phyloP scores from a whole-genome alignment of 768 basidiomycete species.

The Goffeauzyma gilvescens region DNA sequence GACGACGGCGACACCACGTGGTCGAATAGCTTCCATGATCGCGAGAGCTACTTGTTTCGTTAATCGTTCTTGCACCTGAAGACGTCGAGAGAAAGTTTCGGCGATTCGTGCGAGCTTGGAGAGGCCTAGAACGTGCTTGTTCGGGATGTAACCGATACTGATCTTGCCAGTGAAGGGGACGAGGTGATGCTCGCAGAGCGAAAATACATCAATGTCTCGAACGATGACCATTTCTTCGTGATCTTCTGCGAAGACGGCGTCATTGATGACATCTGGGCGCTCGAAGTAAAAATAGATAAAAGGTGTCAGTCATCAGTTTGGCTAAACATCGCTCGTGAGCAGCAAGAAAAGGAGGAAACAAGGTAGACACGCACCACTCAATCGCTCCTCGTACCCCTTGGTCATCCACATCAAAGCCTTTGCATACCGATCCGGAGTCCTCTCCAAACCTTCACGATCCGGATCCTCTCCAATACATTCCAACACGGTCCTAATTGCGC shows the following conservation, averaged over 20 bases:
- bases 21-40: slow-evolving; percentile 95
- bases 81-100: slow-evolving; percentile 82
- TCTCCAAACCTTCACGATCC: slow-evolving; percentile 71
- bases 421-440: slow-evolving; percentile 87
- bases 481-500: slow-evolving; percentile 73
- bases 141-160: slow-evolving; percentile 94
- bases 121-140: slow-evolving; percentile 76
- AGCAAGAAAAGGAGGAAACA: too few relatives aligned
- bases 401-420: slow-evolving; percentile 99
- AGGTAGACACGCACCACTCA: slow-evolving; percentile 50
- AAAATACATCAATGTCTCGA: slow-evolving; percentile 88
- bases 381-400: slow-evolving; percentile 84
- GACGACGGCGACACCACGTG: slow-evolving; percentile 92
- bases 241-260: slow-evolving; percentile 94
- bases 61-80: slow-evolving; percentile 93
- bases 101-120: slow-evolving; percentile 94
- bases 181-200: slow-evolving; percentile 93
- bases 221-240: slow-evolving; percentile 99
- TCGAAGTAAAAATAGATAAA: too few relatives aligned
- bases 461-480: slow-evolving; percentile 99
- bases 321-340: too few relatives aligned
- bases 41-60: slow-evolving; percentile 95
- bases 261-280: slow-evolving; percentile 76
- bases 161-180: slow-evolving; percentile 81
- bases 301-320: too few relatives aligned